phyloP scores from a whole-genome alignment of 345 rosid species.

The Hibiscus trionum region DNA sequence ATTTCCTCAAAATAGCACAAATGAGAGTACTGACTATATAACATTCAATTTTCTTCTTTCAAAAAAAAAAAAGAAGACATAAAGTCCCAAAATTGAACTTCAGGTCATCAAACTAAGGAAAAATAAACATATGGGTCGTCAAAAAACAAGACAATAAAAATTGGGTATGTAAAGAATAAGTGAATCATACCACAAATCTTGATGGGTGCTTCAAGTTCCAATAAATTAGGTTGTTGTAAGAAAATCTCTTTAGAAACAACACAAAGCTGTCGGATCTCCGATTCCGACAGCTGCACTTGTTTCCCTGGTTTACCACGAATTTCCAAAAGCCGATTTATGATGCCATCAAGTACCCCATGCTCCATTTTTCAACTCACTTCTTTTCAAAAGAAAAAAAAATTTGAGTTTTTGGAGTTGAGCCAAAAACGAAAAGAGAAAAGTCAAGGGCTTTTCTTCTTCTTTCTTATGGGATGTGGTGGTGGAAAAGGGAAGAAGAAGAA shows the following conservation, averaged over 20 bases:
- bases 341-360: slow-evolving; percentile 47
- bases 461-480: neutral
- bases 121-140: neutral
- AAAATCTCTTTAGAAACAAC: slow-evolving; percentile 45
- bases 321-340: slow-evolving; percentile 54
- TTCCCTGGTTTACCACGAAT: slow-evolving; percentile 54
- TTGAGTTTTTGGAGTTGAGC: neutral
- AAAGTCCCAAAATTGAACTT: neutral
- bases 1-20: no score
- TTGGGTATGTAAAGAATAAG: neutral
- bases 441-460: slow-evolving; percentile 4
- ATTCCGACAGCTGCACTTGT: slow-evolving; percentile 63
- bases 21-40: no score
- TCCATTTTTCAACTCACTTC: slow-evolving; percentile 31
- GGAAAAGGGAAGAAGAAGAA: neutral
- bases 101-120: neutral
- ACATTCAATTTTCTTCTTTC: no score
- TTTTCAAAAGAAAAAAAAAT: neutral
- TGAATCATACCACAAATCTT: slow-evolving; percentile 62
- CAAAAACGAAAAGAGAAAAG: neutral
- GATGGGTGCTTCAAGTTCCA: slow-evolving; percentile 76
- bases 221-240: slow-evolving; percentile 57
- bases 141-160: neutral
- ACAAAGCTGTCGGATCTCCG: slow-evolving; percentile 71
- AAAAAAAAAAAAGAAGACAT: no score